These are phyloP conservation scores for Cicer pinnatifidum DNA, from an alignment of 306 rosid genomes.

Conservation along the genomic window DNA sequence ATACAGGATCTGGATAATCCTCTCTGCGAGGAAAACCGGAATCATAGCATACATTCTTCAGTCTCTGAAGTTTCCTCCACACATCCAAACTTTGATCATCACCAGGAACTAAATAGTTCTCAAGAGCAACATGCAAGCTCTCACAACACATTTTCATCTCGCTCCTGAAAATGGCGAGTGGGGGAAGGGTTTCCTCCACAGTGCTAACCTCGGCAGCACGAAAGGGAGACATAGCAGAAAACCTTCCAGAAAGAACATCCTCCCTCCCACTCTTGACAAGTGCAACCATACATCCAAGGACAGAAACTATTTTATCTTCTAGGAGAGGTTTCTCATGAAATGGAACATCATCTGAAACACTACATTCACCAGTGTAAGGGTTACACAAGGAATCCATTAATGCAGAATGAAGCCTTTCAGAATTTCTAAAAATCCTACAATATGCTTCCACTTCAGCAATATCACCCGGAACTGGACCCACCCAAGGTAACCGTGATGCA, in stretches of 20 bases:
- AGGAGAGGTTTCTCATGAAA: slow-evolving; percentile 66
- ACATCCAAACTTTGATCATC: slow-evolving; percentile 68
- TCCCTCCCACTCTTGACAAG: slow-evolving; percentile 74
- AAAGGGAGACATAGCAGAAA: slow-evolving; percentile 54
- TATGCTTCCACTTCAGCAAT: slow-evolving; percentile 97
- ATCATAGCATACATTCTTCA: slow-evolving; percentile 92
- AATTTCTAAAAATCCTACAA: slow-evolving; percentile 85
- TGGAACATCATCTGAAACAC: slow-evolving; percentile 70
- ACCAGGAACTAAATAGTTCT: slow-evolving; percentile 64
- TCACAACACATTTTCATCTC: slow-evolving; percentile 97
- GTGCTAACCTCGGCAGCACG: slow-evolving; percentile 45
- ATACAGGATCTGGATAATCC: slow-evolving; percentile 67
- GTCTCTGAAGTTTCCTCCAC: slow-evolving; percentile 94
- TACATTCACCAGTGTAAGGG: slow-evolving; percentile 77
- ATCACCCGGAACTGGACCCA: slow-evolving; percentile 95
- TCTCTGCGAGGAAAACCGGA: slow-evolving; percentile 73
- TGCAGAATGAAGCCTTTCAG: slow-evolving; percentile 74
- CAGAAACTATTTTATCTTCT: slow-evolving; percentile 91
- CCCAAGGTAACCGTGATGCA: slow-evolving; percentile 57
- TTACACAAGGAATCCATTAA: slow-evolving; percentile 83
- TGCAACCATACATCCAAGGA: slow-evolving; percentile 82
- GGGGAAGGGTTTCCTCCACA: slow-evolving; percentile 73
- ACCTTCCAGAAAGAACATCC: slow-evolving; percentile 87
- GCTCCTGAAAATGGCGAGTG: slow-evolving; percentile 75
- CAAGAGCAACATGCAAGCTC: slow-evolving; percentile 92